Evolutionary conservation across 352 stramenopile genomes (phyloP).

Genomic region (Phytopythium chamaehyphon): DNA sequence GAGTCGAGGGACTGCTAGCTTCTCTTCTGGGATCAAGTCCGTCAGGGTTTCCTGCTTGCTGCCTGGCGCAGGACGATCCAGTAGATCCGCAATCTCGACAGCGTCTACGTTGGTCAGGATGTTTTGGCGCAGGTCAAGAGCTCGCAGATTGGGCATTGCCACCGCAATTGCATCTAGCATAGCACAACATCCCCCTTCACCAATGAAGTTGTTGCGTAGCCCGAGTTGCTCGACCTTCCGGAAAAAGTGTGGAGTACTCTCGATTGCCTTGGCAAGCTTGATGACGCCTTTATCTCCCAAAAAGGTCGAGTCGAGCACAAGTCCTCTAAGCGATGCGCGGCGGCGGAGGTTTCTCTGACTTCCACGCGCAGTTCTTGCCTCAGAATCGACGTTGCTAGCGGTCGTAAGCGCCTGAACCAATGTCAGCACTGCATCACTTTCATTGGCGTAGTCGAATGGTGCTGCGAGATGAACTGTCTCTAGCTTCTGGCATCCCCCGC

Average conservation of each 20-base stretch:
- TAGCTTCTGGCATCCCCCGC: conserved; percentile 32
- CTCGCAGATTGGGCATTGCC: conserved; percentile 22
- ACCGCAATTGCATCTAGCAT: conserved; percentile 22
- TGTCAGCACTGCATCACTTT: conserved; percentile 41
- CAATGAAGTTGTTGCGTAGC: conserved; percentile 66
- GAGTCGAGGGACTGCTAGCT: conserved; percentile 17
- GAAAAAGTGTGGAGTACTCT: conserved; percentile 19
- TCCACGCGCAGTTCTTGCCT: background rate
- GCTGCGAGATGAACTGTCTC: conserved; percentile 35
- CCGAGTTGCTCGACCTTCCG: conserved; percentile 25
- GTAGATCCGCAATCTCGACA: conserved; percentile 29
- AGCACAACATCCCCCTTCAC: conserved; percentile 34
- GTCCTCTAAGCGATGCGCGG: conserved; percentile 14
- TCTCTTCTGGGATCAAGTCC: conserved; percentile 1
- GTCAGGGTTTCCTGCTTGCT: conserved; percentile 6
- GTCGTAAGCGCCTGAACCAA: conserved; percentile 29
- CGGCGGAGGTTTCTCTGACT: background rate
- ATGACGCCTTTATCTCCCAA: conserved; percentile 44
- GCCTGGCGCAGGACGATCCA: conserved; percentile 16
- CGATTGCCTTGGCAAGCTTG: conserved; percentile 30
- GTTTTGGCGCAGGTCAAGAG: conserved; percentile 43
- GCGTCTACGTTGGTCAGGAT: conserved; percentile 60
- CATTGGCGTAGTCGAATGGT: conserved; percentile 59
- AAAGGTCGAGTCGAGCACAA: conserved; percentile 59
- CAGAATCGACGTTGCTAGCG: background rate